Percentiles rank a stretch among this genome's conserved stretches.
These are phyloP conservation scores for Mortierella sp. DNA, from an alignment of 371 early-diverging fungal species.

Conservation along the genomic window DNA sequence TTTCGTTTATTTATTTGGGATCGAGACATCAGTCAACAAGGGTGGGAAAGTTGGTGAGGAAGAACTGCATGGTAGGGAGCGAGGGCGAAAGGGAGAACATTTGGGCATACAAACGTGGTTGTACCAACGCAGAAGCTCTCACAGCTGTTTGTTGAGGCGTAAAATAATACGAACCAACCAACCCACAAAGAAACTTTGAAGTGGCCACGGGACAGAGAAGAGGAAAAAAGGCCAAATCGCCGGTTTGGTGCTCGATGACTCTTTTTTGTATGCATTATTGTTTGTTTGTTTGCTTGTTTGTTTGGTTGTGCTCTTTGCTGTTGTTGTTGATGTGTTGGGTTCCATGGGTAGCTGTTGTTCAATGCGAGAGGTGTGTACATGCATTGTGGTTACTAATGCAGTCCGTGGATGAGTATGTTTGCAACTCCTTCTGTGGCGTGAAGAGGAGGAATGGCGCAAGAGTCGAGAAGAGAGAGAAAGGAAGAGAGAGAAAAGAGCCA, in stretches of 20 bases:
- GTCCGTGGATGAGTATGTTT: not conserved
- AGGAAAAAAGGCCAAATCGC: constrained; percentile 13
- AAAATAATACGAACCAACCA: not conserved
- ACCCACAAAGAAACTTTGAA: not conserved
- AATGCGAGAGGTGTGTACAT: not conserved
- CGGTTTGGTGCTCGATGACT: constrained; percentile 12
- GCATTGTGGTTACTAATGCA: not conserved
- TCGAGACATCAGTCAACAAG: constrained; percentile 14
- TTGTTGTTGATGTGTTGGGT: not conserved
- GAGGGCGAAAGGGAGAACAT: not conserved
- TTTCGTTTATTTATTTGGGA: not conserved
- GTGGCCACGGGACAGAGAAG: not conserved
- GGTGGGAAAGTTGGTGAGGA: constrained; percentile 33
- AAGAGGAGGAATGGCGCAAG: not conserved
- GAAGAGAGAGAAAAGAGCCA: not conserved
- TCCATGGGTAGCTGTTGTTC: not conserved
- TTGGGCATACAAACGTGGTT: not conserved
- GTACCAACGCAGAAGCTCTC: not conserved
- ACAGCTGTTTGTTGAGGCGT: not conserved
- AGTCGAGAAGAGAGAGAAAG: not conserved
- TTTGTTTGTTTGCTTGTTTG: not conserved
- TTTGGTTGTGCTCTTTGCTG: not conserved
- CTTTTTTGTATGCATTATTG: constrained; percentile 8
- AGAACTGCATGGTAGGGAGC: not conserved
- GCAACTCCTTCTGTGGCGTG: not conserved